Percentiles rank a stretch among this genome's conserved stretches.
phyloP scores from a whole-genome alignment of 148 eudicot species.

The Fagopyrum tataricum region DNA sequence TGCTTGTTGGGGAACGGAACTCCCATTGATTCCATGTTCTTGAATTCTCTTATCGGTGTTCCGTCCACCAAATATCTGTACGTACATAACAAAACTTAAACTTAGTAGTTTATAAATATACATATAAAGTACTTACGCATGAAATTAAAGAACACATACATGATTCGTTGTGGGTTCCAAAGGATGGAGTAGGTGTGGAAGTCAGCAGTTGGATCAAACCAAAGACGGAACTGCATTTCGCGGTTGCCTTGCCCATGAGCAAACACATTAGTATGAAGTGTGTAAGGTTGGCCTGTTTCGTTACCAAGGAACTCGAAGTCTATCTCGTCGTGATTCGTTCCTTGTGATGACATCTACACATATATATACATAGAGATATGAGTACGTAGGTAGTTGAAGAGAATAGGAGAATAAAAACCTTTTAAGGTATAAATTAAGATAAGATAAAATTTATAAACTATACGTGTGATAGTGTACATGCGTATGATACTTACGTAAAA shows the following conservation, averaged over 20 bases:
- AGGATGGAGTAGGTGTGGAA: conserved; percentile 10
- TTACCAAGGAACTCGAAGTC: background rate
- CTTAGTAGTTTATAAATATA: background rate
- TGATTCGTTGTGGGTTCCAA: background rate
- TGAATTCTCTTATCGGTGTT: background rate
- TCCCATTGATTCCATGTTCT: conserved; percentile 40
- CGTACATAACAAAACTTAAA: no score
- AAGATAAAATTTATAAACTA: no score
- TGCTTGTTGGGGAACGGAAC: conserved; percentile 59
- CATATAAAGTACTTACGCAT: background rate
- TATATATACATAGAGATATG: no score
- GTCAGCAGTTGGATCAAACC: conserved; percentile 5
- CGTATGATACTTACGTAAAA: background rate
- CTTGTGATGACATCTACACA: background rate
- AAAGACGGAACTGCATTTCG: background rate
- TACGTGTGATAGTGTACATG: no score
- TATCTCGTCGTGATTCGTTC: background rate
- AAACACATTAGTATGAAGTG: background rate
- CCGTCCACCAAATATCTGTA: background rate
- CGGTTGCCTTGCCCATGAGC: background rate
- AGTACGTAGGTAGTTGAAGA: background rate
- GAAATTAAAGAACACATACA: background rate
- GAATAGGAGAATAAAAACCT: no score
- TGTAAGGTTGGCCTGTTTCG: background rate
- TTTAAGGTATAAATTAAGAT: no score